phyloP scores from a whole-genome alignment of 768 basidiomycete species.

The Lactifluus echinatus region DNA sequence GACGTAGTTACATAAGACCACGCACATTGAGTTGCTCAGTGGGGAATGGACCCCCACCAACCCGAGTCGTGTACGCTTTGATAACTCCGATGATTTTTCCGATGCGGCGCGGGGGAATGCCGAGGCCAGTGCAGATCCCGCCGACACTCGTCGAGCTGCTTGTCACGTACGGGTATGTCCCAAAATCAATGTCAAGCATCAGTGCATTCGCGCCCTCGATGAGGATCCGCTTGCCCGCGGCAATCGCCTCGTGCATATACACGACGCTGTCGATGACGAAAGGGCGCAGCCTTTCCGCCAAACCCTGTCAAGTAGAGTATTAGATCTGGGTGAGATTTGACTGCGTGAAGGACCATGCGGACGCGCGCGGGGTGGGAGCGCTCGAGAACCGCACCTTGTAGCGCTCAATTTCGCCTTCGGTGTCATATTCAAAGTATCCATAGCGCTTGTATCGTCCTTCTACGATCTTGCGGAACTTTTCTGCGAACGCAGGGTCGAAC shows the following conservation, averaged over 20 bases:
- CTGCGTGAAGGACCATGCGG: background rate
- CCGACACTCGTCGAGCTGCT: constrained; percentile 91
- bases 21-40: constrained; percentile 87
- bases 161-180: constrained; percentile 97
- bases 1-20: constrained; percentile 4
- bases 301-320: constrained; percentile 37
- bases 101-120: constrained; percentile 84
- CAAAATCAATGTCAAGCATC: constrained; percentile 97
- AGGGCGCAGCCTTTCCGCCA: constrained; percentile 78
- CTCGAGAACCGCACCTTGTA: constrained; percentile 56
- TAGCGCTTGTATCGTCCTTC: constrained; percentile 98
- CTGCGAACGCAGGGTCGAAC: constrained; percentile 80
- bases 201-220: constrained; percentile 98
- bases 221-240: constrained; percentile 68
- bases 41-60: constrained; percentile 98
- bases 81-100: constrained; percentile 87
- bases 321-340: background rate
- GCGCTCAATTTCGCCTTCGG: constrained; percentile 87
- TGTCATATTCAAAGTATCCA: constrained; percentile 96
- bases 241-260: constrained; percentile 76
- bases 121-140: constrained; percentile 96
- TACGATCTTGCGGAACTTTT: constrained; percentile 90
- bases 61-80: constrained; percentile 97
- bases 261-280: constrained; percentile 84
- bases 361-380: constrained; percentile 9